Evolutionary conservation across 192 early-diverging fungal genomes (phyloP), one percentile per base, ranked within the genome.

Genomic region (Umbelopsis sp.): DNA sequence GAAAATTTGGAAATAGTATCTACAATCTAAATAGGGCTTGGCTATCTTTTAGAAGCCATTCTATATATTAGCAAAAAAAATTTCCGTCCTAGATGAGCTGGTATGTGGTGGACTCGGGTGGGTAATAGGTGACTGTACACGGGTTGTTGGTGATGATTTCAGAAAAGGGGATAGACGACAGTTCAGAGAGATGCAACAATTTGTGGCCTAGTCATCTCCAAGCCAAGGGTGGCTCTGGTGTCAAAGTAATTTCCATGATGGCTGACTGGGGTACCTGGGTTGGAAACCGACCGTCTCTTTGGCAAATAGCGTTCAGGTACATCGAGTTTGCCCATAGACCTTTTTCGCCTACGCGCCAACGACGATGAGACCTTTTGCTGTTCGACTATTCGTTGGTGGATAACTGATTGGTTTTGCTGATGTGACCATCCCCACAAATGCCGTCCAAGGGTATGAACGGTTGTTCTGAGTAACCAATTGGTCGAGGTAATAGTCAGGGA

Each of bases 401-500:
- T 36, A 62, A 62, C 29, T 20, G 56, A 62, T 31, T 62, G 56
- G 17, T 62, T 62, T 17, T 29, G 56, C 29, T 62, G 56, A 26
- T 62, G 56, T 20, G 56, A 62, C 56, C 56, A 62, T 2, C 56
- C 56, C 56, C 56, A 62, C 31, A 62, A 14, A 62, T 34, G 56
- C 7, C 31, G 1, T 62, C 56, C 56, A 20, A 62, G 31, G 12
- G 56, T 34, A 20, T 62, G 56, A 29, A 62, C 56, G 17, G 31
- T 32, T 29, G 56, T 29, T 17, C 56, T 62, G 31, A 62, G 56
- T 62, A 62, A 20, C 56, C 56, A 62, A 62, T 62, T 62, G 56
- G 29, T 62, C 25, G 56, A 62, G 14, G 56, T 62, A 20, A 62
- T 62, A 1, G 56, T 62, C 56, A 62, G 56, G 7, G 56, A 62